A percentile compares a stretch with the other conserved stretches of the same genome.
phyloP scores from a whole-genome alignment of 371 early-diverging fungal species.

The Syncephalastrum monosporum region DNA sequence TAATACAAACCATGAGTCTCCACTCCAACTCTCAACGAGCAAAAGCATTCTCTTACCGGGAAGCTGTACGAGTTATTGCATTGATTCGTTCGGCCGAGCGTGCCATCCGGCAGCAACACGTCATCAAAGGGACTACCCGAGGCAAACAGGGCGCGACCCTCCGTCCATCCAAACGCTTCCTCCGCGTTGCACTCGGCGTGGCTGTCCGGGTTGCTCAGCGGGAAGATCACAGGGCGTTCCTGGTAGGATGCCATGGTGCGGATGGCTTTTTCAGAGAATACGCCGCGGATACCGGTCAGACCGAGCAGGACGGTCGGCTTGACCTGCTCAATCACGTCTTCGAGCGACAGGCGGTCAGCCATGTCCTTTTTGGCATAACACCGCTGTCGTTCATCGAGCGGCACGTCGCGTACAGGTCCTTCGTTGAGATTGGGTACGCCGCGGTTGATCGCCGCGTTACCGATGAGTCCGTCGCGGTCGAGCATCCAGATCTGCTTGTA shows the following conservation, averaged over 20 bases:
- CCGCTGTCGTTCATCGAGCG: slow-evolving; percentile 52
- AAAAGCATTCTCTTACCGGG: slow-evolving; percentile 24
- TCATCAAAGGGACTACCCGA: slow-evolving; percentile 62
- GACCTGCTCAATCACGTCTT: slow-evolving; percentile 56
- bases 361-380: slow-evolving; percentile 55
- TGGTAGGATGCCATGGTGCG: slow-evolving; percentile 58
- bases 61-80: slow-evolving; percentile 67
- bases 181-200: slow-evolving; percentile 68
- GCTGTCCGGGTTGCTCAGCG: slow-evolving; percentile 64
- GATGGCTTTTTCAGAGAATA: slow-evolving; percentile 57
- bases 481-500: slow-evolving; percentile 57
- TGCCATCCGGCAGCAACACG: slow-evolving; percentile 44
- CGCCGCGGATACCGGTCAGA: slow-evolving; percentile 56
- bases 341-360: slow-evolving; percentile 49
- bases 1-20: neutral
- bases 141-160: slow-evolving; percentile 64
- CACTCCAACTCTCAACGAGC: too few species aligned
- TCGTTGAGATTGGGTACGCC: slow-evolving; percentile 16
- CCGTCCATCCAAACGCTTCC: slow-evolving; percentile 62
- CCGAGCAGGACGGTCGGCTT: slow-evolving; percentile 69
- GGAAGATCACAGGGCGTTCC: slow-evolving; percentile 62
- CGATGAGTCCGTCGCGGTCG: slow-evolving; percentile 55
- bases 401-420: slow-evolving; percentile 8
- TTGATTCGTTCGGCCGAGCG: slow-evolving; percentile 54
- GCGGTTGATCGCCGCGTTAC: slow-evolving; percentile 39